Conservation (phyloP, 2,329 filamentous ascomycete genomes). For the Calonectria hongkongensis region DNA sequence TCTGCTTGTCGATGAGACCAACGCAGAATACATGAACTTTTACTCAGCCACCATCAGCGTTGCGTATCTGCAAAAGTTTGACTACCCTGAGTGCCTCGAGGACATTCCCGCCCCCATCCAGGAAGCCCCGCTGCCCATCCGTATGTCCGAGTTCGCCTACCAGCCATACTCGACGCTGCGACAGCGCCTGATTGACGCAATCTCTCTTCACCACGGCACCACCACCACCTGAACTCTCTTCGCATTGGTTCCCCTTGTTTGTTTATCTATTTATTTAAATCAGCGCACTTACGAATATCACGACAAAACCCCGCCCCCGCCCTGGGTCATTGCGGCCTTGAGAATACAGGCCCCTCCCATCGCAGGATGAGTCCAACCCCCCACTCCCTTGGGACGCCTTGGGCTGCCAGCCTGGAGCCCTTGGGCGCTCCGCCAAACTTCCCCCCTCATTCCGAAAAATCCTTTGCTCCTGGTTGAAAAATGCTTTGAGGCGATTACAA, state of each 20-base stretch:
- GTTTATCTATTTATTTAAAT: background rate
- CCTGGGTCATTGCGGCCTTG: background rate
- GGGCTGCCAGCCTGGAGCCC: background rate
- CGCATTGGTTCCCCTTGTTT: too few species aligned
- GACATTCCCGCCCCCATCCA: constrained; percentile 11
- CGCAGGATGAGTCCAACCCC: background rate
- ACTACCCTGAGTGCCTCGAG: constrained; percentile 43
- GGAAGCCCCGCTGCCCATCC: constrained; percentile 33
- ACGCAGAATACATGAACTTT: constrained; percentile 48
- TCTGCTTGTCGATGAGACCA: constrained; percentile 44
- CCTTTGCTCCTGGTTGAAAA: constrained; percentile 9
- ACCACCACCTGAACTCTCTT: background rate
- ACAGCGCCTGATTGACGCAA: constrained; percentile 37
- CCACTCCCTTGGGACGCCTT: background rate
- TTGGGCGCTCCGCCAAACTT: background rate
- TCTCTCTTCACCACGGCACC: constrained; percentile 13
- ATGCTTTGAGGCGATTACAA: background rate
- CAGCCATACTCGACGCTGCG: constrained; percentile 46
- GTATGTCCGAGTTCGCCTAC: constrained; percentile 39
- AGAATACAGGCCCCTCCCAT: background rate
- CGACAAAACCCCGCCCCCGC: background rate
- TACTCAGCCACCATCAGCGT: constrained; percentile 45
- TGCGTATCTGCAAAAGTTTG: constrained; percentile 50
- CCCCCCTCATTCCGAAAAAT: constrained; percentile 16
- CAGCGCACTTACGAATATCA: background rate